Evolutionary conservation across 2,329 filamentous ascomycete genomes (phyloP).

Genomic region (Cladorrhinum sp.): DNA sequence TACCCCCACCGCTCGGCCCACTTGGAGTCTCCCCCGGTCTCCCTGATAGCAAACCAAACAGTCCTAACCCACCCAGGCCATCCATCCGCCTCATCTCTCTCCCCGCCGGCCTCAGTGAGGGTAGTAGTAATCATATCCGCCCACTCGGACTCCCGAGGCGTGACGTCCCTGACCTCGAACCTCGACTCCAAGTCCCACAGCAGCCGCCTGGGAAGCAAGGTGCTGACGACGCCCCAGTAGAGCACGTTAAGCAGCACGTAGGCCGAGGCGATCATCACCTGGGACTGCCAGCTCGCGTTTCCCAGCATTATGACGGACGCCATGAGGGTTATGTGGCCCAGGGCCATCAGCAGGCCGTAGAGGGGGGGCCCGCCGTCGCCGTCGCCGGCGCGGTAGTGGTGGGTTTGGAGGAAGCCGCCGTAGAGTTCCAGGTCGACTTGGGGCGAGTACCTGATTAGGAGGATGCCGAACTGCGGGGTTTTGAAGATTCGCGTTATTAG

Average conservation of each 20-base stretch:
- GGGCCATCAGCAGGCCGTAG: neutral
- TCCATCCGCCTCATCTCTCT: neutral
- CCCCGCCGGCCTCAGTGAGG: neutral
- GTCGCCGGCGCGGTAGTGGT: neutral
- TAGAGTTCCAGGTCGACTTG: neutral
- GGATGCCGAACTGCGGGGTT: neutral
- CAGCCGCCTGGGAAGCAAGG: neutral
- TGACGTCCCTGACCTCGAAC: neutral
- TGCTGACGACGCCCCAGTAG: neutral
- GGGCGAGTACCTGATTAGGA: neutral
- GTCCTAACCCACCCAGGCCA: neutral
- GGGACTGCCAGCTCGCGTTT: neutral
- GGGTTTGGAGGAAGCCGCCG: neutral
- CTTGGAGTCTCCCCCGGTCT: neutral
- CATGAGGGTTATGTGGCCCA: neutral
- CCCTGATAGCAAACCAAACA: neutral
- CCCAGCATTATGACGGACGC: neutral
- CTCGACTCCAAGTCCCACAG: neutral
- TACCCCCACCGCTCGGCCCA: neutral
- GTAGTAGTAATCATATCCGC: too few species aligned
- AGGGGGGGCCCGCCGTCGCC: too few species aligned
- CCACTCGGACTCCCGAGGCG: neutral
- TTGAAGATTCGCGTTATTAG: neutral
- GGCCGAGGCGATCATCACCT: neutral
- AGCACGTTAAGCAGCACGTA: neutral